These are phyloP conservation scores for Pichia sp. DNA, from an alignment of 1,139 yeast species.

Conservation along the genomic window DNA sequence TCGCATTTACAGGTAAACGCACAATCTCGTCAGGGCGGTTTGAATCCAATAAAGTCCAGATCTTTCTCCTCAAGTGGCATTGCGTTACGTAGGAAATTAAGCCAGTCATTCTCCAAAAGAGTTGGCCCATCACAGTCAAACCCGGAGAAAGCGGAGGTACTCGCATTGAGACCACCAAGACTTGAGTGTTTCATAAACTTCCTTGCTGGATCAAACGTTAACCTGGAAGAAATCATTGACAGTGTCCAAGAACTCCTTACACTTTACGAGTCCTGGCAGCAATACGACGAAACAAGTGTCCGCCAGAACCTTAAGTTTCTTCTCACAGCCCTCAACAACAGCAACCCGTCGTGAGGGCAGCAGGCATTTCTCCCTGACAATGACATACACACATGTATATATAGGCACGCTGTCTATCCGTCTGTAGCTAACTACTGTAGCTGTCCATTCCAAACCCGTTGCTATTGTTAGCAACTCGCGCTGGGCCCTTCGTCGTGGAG, in stretches of 20 bases:
- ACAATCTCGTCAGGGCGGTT: too few relatives aligned
- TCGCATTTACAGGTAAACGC: not conserved
- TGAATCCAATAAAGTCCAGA: too few relatives aligned
- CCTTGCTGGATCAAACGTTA: constrained; percentile 67
- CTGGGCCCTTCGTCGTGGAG: too few relatives aligned
- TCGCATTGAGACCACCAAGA: not conserved
- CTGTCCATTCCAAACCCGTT: too few relatives aligned
- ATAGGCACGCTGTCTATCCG: too few relatives aligned
- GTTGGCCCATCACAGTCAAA: not conserved
- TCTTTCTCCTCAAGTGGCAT: not conserved
- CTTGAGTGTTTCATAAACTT: constrained; percentile 47
- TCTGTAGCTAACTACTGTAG: too few relatives aligned
- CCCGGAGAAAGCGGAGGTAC: not conserved
- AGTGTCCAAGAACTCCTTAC: constrained; percentile 76
- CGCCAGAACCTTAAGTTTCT: constrained; percentile 21
- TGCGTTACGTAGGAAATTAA: constrained; percentile 9
- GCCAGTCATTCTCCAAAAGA: constrained; percentile 1
- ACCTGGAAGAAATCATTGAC: constrained; percentile 68
- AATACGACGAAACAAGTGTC: constrained; percentile 53
- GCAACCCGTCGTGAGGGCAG: not conserved
- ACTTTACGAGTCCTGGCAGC: constrained; percentile 77
- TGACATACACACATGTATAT: too few relatives aligned
- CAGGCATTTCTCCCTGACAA: not conserved
- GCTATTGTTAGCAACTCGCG: too few relatives aligned
- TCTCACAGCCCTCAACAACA: constrained; percentile 5